Evolutionary conservation across 306 rosid genomes (phyloP).

Genomic region (Urtica urens): DNA sequence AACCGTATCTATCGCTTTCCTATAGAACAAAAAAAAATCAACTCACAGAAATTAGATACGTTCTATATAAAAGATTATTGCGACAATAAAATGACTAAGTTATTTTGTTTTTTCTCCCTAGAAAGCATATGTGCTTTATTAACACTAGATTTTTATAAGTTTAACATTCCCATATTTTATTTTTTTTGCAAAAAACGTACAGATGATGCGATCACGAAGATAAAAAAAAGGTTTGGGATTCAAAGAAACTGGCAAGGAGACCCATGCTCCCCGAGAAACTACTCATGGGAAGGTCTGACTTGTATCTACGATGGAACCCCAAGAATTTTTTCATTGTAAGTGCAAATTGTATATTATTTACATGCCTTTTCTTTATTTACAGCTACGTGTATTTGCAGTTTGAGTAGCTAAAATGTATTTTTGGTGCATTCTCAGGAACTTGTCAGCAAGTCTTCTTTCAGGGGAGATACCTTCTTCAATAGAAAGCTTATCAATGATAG

Average conservation of each 20-base stretch:
- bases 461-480: slow-evolving; percentile 31
- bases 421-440: slow-evolving; percentile 26
- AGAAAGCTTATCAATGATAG: slow-evolving; percentile 25
- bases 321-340: slow-evolving; percentile 36
- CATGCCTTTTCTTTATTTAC: not conserved
- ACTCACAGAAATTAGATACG: no score
- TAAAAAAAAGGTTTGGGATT: slow-evolving; percentile 16
- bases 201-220: slow-evolving; percentile 16
- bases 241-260: slow-evolving; percentile 31
- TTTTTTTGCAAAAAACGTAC: no score
- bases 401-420: not conserved
- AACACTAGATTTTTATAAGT: no score
- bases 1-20: no score
- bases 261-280: slow-evolving; percentile 21
- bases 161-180: no score
- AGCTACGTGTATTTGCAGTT: not conserved
- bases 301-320: slow-evolving; percentile 12
- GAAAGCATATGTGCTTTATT: no score
- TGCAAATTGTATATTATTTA: not conserved
- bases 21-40: no score
- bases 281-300: slow-evolving; percentile 21
- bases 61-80: no score
- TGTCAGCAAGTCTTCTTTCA: slow-evolving; percentile 37
- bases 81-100: no score
- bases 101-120: no score